A percentile compares a stretch with the other conserved stretches of the same genome.
Conservation (phyloP, 768 basidiomycete genomes). For the Boletus sp. region DNA sequence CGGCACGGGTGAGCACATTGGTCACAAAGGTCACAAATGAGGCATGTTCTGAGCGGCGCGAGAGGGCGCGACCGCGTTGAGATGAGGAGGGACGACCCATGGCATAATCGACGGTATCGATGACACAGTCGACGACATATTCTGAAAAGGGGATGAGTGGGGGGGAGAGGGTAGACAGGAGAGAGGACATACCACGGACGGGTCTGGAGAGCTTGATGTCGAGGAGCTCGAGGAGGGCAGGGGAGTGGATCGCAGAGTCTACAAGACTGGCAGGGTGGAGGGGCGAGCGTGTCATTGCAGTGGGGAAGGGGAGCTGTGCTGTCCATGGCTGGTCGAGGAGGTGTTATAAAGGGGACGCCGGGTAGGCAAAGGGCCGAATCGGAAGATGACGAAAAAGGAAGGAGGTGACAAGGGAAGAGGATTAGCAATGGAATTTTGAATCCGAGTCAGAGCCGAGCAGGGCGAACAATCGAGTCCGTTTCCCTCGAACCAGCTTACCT, state of each 20-base stretch:
- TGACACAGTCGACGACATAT: conserved; percentile 64
- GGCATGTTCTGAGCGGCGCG: conserved; percentile 50
- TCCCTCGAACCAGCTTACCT: conserved; percentile 11
- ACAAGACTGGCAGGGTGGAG: conserved; percentile 55
- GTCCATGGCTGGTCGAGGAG: conserved; percentile 10
- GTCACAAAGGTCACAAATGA: conserved; percentile 65
- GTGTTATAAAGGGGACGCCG: conserved; percentile 34
- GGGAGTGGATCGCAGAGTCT: conserved; percentile 60
- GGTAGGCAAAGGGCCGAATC: conserved; percentile 35
- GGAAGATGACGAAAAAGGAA: conserved; percentile 32
- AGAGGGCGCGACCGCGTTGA: conserved; percentile 44
- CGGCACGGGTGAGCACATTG: conserved; percentile 69
- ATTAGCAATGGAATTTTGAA: conserved; percentile 28
- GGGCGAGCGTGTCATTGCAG: conserved; percentile 29
- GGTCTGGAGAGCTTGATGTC: conserved; percentile 59
- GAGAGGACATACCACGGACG: conserved; percentile 56
- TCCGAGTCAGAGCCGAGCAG: conserved; percentile 24
- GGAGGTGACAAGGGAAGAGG: conserved; percentile 17
- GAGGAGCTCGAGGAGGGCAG: conserved; percentile 66
- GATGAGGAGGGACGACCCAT: conserved; percentile 65
- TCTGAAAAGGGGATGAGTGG: conserved; percentile 40
- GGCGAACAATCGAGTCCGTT: not conserved
- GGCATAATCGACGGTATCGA: conserved; percentile 74
- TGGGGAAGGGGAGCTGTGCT: not conserved
- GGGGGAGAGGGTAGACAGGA: not conserved